These are phyloP conservation scores for Pugionium dolabratum DNA, from an alignment of 345 rosid genomes.

Conservation along the genomic window DNA sequence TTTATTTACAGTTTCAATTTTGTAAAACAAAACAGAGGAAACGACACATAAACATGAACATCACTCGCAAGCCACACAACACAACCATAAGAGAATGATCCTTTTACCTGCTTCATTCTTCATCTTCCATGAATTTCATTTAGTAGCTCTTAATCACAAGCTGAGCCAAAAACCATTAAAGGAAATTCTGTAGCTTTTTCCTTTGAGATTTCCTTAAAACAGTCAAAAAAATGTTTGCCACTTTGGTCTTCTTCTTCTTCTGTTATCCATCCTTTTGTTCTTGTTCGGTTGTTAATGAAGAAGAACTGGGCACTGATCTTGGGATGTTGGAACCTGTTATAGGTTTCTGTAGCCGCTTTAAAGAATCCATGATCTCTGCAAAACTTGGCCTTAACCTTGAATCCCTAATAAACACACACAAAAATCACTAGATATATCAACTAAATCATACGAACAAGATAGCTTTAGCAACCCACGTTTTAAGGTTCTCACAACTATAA, in stretches of 20 bases:
- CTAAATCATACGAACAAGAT: conserved; percentile 9
- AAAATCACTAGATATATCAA: too few relatives aligned
- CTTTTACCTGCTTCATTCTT: neutral
- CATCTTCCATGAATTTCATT: conserved; percentile 15
- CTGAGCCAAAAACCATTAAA: conserved; percentile 5
- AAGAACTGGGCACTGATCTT: conserved; percentile 41
- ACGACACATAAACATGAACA: conserved; percentile 23
- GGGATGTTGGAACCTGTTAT: conserved; percentile 50
- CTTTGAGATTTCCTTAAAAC: conserved; percentile 6
- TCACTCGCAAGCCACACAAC: conserved; percentile 20
- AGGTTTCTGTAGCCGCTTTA: conserved; percentile 86
- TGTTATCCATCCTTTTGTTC: conserved; percentile 31
- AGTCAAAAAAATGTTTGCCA: conserved; percentile 12
- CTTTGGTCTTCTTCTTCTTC: conserved; percentile 16
- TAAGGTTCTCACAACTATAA: too few relatives aligned
- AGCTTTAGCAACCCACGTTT: too few relatives aligned
- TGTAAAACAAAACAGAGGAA: conserved; percentile 31
- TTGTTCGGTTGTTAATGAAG: conserved; percentile 27
- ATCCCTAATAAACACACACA: conserved; percentile 51
- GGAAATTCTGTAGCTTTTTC: conserved; percentile 11
- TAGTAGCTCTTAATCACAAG: conserved; percentile 12
- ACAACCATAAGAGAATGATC: conserved; percentile 1
- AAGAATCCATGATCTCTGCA: conserved; percentile 83
- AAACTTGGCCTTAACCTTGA: conserved; percentile 86
- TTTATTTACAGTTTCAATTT: conserved; percentile 31